Percentiles rank a stretch among this genome's conserved stretches.
Conservation (phyloP, 371 early-diverging fungal species). For the Globomyces sp. region DNA sequence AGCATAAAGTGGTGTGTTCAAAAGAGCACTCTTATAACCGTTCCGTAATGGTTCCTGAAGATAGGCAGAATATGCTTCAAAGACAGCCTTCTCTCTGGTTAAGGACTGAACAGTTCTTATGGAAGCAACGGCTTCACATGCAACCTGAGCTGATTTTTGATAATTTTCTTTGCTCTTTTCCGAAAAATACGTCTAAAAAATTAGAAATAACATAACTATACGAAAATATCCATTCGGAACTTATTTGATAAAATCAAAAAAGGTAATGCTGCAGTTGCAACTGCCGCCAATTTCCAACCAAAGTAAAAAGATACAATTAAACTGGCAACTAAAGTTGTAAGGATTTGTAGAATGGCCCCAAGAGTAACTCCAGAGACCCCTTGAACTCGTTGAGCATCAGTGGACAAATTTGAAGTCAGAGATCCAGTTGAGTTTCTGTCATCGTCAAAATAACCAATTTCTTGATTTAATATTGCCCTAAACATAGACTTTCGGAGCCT, state of each 20-base stretch:
- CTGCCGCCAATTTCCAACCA: conserved; percentile 37
- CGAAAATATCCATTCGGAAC: conserved; percentile 18
- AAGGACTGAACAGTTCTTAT: conserved; percentile 82
- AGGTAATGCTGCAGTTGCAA: conserved; percentile 30
- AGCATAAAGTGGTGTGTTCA: conserved; percentile 21
- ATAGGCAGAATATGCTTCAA: conserved; percentile 54
- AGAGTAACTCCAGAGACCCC: conserved; percentile 31
- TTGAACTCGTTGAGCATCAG: conserved; percentile 75
- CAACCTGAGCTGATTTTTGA: conserved; percentile 68
- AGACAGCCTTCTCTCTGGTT: conserved; percentile 69
- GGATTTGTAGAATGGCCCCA: conserved; percentile 24
- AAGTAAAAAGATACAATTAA: conserved; percentile 42
- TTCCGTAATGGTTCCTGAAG: conserved; percentile 61
- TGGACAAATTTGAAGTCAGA: conserved; percentile 76
- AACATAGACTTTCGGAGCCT: conserved; percentile 60
- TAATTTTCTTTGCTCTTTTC: conserved; percentile 42
- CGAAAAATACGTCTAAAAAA: conserved; percentile 12
- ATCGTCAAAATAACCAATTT: conserved; percentile 84
- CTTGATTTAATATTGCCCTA: conserved; percentile 68
- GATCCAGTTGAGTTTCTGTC: conserved; percentile 80
- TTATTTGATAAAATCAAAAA: conserved; percentile 22
- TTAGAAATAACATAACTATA: too few relatives aligned
- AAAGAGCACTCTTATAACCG: conserved; percentile 22
- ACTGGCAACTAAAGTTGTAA: conserved; percentile 35
- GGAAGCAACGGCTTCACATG: conserved; percentile 80